A percentile compares a stretch with the other conserved stretches of the same genome.
Evolutionary conservation across 805 yeast genomes (phyloP).

Genomic region (Kurtzmaniella cleridarum): DNA sequence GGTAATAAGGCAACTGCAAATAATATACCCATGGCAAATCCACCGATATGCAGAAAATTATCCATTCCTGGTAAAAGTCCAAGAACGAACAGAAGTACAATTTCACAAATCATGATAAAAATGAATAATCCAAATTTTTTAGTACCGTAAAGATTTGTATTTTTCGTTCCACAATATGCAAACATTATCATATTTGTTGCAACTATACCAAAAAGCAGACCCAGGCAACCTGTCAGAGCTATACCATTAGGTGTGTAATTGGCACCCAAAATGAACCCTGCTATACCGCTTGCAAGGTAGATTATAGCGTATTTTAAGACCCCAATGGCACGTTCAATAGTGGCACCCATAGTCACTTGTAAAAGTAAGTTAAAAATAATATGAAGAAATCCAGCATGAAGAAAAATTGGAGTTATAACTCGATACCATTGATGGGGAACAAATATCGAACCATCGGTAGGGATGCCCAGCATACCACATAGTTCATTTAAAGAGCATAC

Average conservation of each 20-base stretch:
- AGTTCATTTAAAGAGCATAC: constrained; percentile 53
- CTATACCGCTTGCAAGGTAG: constrained; percentile 56
- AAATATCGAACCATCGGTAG: constrained; percentile 22
- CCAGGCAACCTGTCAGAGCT: constrained; percentile 67
- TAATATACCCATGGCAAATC: constrained; percentile 58
- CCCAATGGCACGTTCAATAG: constrained; percentile 56
- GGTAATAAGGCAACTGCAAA: constrained; percentile 45
- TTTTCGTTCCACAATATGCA: constrained; percentile 46
- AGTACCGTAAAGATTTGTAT: constrained; percentile 40
- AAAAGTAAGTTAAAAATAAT: constrained; percentile 57
- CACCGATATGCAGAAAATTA: constrained; percentile 73
- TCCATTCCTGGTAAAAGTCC: constrained; percentile 72
- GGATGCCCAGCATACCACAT: constrained; percentile 55
- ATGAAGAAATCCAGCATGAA: constrained; percentile 72
- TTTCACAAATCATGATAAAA: constrained; percentile 46
- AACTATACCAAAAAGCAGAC: constrained; percentile 64
- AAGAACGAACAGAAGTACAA: constrained; percentile 52
- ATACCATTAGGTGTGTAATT: constrained; percentile 65
- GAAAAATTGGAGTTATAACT: constrained; percentile 60
- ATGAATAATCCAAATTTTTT: constrained; percentile 44
- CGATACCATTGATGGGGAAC: constrained; percentile 67
- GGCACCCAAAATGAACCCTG: constrained; percentile 65
- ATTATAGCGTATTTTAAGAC: constrained; percentile 46
- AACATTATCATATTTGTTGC: constrained; percentile 56
- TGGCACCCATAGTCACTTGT: constrained; percentile 57